Percentiles rank a stretch among this genome's conserved stretches.
Evolutionary conservation across 495 filamentous ascomycete genomes (phyloP).

Genomic region (Umbilicaria muhlenbergii): DNA sequence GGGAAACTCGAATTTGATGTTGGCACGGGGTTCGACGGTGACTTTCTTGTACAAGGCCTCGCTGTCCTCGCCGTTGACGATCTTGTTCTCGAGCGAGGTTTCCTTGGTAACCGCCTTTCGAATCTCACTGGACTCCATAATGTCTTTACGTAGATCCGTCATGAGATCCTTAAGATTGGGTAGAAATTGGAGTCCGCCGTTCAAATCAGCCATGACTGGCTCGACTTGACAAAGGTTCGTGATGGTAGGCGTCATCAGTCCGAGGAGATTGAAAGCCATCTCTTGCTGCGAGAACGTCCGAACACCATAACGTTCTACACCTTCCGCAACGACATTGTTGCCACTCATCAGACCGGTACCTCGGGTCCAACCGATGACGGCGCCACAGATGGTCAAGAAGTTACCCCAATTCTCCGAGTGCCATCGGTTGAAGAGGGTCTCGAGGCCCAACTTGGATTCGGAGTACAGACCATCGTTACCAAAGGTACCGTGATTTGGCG

Average conservation of each 20-base stretch:
- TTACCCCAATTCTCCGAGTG: conserved; percentile 94
- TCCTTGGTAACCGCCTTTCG: conserved; percentile 89
- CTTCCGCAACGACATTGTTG: conserved; percentile 96
- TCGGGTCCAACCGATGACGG: conserved; percentile 97
- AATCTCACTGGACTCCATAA: conserved; percentile 88
- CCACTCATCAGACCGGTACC: conserved; percentile 96
- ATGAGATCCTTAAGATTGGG: conserved; percentile 92
- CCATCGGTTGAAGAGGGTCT: conserved; percentile 98
- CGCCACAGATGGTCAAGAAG: conserved; percentile 97
- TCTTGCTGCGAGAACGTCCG: conserved; percentile 98
- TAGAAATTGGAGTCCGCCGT: conserved; percentile 94
- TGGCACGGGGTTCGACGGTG: conserved; percentile 81
- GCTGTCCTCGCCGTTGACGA: conserved; percentile 85
- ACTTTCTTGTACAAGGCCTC: conserved; percentile 91
- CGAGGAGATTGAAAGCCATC: conserved; percentile 98
- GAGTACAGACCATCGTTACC: conserved; percentile 97
- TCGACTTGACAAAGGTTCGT: conserved; percentile 93
- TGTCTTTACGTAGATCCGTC: conserved; percentile 74
- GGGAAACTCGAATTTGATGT: conserved; percentile 95
- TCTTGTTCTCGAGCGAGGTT: conserved; percentile 91
- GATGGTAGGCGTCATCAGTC: conserved; percentile 86
- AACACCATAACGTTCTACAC: conserved; percentile 88
- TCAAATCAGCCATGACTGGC: conserved; percentile 92
- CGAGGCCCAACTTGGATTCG: conserved; percentile 90
- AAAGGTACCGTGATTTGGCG: conserved; percentile 96